Base-by-base conservation (phyloP, 306 rosid genomes). In the Vigna mungo region DNA sequence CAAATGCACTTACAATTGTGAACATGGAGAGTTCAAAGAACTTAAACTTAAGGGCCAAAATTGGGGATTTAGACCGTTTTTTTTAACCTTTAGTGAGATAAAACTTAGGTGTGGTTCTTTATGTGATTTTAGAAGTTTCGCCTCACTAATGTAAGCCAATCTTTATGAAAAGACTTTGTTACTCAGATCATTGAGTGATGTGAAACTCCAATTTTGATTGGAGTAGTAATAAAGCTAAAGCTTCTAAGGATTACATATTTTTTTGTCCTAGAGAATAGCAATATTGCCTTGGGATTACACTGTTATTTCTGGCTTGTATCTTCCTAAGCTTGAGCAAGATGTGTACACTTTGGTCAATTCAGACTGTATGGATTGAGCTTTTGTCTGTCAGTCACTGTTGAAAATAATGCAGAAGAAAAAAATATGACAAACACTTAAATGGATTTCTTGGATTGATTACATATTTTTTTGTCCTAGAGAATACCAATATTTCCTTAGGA, bases 311-410 rank as follows among this genome's bases (percentile, higher is more conserved):
- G 67, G 36, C 73, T 27, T 51, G 15, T 68, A 2, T 27, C 61
- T 30, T 54, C 43, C 49, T 80, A 44, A 80, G 58, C 52, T 72
- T 43, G 52, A 44, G 56, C 9, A 34, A 56, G 64, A 18, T 49
- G 20, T 39, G 68, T 80, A 46, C 76, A 43, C 53, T 64, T 27
- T 72, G 79, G 41, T 32, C 74, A 64, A 53, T 54, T 80, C 16
- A 32, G 54, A 44, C 46, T 66, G 53, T 17, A 65, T 20, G 41
- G 71, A 12, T 43, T 54, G 58, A 72, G 25, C 48, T 46, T 79
- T 43, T 72, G 25, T 48, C 44, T 9, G 9, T 8, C 27, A 2
- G 6, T 53, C 51, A 27, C 49, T 30, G 8, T 44, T 55, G n/a
- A 44, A 72, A 43, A 4, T 13, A 74, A 64, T 72, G 75, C 70